These are phyloP conservation scores for Fraxinus greggii DNA, from an alignment of 305 asterid genomes.

Conservation along the genomic window DNA sequence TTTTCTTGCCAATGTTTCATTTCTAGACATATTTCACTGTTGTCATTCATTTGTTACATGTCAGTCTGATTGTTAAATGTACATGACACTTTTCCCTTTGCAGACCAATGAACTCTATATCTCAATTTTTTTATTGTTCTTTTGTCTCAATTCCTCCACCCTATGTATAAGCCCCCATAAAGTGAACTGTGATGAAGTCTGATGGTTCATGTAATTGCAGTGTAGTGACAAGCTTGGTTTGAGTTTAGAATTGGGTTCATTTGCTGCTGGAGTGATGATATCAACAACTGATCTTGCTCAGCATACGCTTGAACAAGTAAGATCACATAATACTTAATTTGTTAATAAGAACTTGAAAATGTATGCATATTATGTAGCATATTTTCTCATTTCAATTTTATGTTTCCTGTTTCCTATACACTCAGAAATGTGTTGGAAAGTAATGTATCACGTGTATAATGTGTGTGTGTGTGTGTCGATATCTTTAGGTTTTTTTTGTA, in stretches of 20 bases:
- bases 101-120: background rate
- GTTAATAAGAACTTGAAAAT: background rate
- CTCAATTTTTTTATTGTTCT: background rate
- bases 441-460: background rate
- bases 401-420: background rate
- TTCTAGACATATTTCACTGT: background rate
- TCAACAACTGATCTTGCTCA: slow-evolving; percentile 97
- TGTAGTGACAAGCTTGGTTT: slow-evolving; percentile 97
- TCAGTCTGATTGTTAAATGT: background rate
- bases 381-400: background rate
- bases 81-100: slow-evolving; percentile 8
- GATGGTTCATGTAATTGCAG: slow-evolving; percentile 53
- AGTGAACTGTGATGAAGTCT: slow-evolving; percentile 1
- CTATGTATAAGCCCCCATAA: background rate
- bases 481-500: background rate
- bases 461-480: background rate
- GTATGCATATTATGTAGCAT: background rate
- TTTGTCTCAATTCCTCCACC: background rate
- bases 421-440: slow-evolving; percentile 1
- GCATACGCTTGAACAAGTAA: slow-evolving; percentile 96
- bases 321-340: slow-evolving; percentile 15
- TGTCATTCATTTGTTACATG: background rate
- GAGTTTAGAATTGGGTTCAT: slow-evolving; percentile 96
- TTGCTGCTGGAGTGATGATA: slow-evolving; percentile 99
- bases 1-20: slow-evolving; percentile 29